Evolutionary conservation across 306 rosid genomes (phyloP), one percentile per base, ranked within the genome.

Genomic region (Quercus glauca): DNA sequence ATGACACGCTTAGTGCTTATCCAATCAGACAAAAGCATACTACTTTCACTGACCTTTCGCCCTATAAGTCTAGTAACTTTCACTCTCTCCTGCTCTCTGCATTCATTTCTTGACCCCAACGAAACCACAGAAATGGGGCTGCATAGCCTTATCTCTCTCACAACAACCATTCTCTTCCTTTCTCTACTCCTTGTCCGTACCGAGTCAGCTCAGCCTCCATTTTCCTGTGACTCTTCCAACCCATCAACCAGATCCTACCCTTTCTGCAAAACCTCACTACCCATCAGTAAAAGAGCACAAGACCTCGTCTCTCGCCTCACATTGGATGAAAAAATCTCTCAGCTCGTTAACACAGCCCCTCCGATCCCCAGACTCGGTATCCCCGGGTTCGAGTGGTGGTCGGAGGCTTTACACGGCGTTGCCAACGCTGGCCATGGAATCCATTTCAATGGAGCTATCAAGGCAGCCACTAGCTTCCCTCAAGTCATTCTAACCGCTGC

Each of bases 401-500:
- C 86, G 14, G 99, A 95, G 73, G 96, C 99, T 5, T 89, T 95
- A 3, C 99, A 95, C 51, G 98, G 99, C 20, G 88, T 95, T 4
- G 79, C 89, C 5, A 41, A 57, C 43, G 86, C 49, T 18, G 96
- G 98, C 15, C 84, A 23, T 19, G 99, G 96, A 37, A 73, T 91
- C 37, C 33, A 9, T 29, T 86, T 95, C 79, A 60, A 86, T 45
- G 91, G 85, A 4, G 15, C 87, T 68, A 79, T 95, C 59, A 0
- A 76, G 0, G 60, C 88, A 0, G 97, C 94, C 3, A 93, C 99
- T 4, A 90, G 96, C 89, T 95, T 91, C 91, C 99, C 99, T 79
- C 99, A 92, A 82, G 99, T 95, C 69, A 95, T 95, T 45, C 94
- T 92, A 83, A 83, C 96, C 5, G 98, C 97, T 0, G 96, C 99